A percentile compares a stretch with the other conserved stretches of the same genome.
Conservation (phyloP, 1,284 basidiomycete genomes). For the Inonotus hispidus region DNA sequence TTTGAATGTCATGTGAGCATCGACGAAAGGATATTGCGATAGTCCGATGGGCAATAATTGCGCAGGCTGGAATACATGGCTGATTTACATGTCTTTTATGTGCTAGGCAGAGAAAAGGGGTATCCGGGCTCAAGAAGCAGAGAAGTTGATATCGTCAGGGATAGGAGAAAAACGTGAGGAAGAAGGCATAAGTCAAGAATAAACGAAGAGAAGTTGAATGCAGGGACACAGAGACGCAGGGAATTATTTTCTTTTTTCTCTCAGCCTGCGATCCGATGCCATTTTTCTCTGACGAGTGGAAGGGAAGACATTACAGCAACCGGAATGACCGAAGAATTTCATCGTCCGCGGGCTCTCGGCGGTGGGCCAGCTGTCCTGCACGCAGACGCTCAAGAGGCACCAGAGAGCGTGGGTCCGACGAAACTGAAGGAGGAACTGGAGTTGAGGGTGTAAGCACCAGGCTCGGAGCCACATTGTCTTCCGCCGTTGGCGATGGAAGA, state of each 20-base stretch:
- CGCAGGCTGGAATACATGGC: background rate
- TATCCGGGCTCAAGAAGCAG: background rate
- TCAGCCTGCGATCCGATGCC: background rate
- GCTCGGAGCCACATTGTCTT: background rate
- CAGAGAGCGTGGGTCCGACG: conserved; percentile 6
- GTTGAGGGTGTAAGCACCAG: background rate
- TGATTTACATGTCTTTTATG: background rate
- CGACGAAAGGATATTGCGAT: background rate
- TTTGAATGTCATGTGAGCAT: background rate
- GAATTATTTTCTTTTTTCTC: conserved; percentile 3
- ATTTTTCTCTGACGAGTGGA: background rate
- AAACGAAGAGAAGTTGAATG: background rate
- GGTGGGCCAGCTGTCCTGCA: conserved; percentile 2
- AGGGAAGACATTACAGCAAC: background rate
- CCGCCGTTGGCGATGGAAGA: conserved; percentile 14
- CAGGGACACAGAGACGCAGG: background rate
- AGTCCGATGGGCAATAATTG: conserved; percentile 1
- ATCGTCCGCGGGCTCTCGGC: conserved; percentile 18
- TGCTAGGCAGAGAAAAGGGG: background rate
- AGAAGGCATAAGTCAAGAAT: conserved; percentile 2
- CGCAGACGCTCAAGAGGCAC: conserved; percentile 17
- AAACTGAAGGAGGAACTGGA: background rate
- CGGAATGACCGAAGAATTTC: conserved; percentile 19
- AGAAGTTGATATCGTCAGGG: background rate
- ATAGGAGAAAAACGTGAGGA: background rate